Conservation (phyloP, 352 stramenopile species). For the Aphanomyces cochlioides region DNA sequence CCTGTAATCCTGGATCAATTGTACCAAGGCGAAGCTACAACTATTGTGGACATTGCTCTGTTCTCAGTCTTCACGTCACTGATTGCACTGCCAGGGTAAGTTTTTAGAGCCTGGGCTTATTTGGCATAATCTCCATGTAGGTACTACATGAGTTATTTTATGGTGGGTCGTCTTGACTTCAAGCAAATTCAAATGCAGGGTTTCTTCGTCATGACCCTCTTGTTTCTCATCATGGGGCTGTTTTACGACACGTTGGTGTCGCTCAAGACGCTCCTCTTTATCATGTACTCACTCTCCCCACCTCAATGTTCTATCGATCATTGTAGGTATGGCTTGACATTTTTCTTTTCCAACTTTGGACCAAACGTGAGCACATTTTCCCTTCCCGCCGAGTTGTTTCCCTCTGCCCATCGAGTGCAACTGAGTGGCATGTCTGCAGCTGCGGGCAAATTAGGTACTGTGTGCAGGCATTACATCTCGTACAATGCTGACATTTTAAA, state of each 20-base stretch:
- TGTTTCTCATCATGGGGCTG: constrained; percentile 58
- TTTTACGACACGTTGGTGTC: constrained; percentile 52
- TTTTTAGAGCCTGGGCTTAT: not conserved
- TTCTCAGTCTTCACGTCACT: constrained; percentile 67
- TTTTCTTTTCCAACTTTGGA: constrained; percentile 88
- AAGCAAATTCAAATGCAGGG: constrained; percentile 77
- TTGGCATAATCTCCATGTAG: not conserved
- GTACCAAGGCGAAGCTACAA: constrained; percentile 53
- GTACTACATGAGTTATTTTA: constrained; percentile 59
- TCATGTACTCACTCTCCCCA: constrained; percentile 41
- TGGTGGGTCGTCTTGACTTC: constrained; percentile 66
- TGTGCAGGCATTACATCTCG: not conserved
- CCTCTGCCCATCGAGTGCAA: constrained; percentile 63
- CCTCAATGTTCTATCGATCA: not conserved
- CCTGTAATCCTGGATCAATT: constrained; percentile 74
- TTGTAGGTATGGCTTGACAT: constrained; percentile 50
- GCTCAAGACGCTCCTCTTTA: constrained; percentile 46
- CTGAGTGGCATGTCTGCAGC: constrained; percentile 77
- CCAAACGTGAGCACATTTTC: constrained; percentile 86
- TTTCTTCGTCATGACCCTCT: constrained; percentile 60
- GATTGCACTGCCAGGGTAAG: constrained; percentile 59
- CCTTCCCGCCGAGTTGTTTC: constrained; percentile 75
- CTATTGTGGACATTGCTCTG: constrained; percentile 51
- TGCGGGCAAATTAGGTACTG: constrained; percentile 56
- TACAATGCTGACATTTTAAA: not conserved